A percentile compares a stretch with the other conserved stretches of the same genome.
These are phyloP conservation scores for Hordeum vulgare DNA, from an alignment of 176 grass and related monocot species.

Conservation along the genomic window MorexV3_pseudomolecules_assembly NC_058522.1:259247537-259248036, in stretches of 20 bases:
- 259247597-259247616: neutral
- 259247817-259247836: neutral
- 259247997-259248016: neutral
- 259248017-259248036: neutral
- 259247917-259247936: no score
- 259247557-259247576: neutral
- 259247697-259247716: neutral
- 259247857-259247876: no score
- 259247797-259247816: neutral
- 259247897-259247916: no score
- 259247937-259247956: neutral
- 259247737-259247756: neutral
- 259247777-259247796: neutral
- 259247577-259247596: neutral
- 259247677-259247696: neutral
- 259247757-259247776: neutral
- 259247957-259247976: neutral
- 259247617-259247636: neutral
- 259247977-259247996: slow-evolving; percentile 1
- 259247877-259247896: no score
- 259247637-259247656: neutral
- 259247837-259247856: neutral
- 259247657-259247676: neutral
- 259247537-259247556: neutral
- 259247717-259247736: neutral